These are phyloP conservation scores for Corylus heterophylla DNA, from an alignment of 306 rosid genomes.

Conservation along the genomic window DNA sequence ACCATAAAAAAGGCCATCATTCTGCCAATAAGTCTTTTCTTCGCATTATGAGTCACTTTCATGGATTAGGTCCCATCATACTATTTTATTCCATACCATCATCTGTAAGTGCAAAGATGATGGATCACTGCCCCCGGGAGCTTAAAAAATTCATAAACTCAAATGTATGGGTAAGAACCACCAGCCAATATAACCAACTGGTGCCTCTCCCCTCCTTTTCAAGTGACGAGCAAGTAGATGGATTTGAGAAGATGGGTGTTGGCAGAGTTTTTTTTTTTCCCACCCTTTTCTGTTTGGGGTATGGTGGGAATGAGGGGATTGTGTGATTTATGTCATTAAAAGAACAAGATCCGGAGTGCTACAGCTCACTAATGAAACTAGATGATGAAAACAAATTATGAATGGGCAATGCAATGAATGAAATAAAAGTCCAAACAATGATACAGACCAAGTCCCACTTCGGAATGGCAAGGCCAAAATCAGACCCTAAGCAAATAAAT, in stretches of 20 bases:
- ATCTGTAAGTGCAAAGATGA: background rate
- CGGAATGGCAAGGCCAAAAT: slow-evolving; percentile 21
- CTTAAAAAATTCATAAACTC: background rate
- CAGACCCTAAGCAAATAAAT: slow-evolving; percentile 22
- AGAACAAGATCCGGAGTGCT: background rate
- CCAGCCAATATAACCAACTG: background rate
- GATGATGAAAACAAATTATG: background rate
- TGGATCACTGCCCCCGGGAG: background rate
- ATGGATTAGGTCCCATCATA: background rate
- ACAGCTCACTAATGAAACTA: background rate
- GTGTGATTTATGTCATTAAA: background rate
- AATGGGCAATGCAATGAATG: background rate
- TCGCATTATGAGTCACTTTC: background rate
- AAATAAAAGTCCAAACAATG: slow-evolving; percentile 3
- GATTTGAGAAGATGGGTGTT: background rate
- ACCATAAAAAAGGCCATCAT: background rate
- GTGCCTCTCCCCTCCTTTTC: background rate
- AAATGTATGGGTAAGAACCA: background rate
- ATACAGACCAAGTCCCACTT: slow-evolving; percentile 13
- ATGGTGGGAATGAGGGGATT: too few species aligned
- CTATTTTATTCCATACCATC: background rate
- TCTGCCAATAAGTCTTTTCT: background rate
- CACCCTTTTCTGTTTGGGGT: background rate
- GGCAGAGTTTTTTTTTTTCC: background rate
- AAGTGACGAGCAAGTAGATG: background rate